Evolutionary conservation across 1,284 basidiomycete species (phyloP), one percentile per base, ranked within the genome.

Genomic region (Irpex lacteus): DNA sequence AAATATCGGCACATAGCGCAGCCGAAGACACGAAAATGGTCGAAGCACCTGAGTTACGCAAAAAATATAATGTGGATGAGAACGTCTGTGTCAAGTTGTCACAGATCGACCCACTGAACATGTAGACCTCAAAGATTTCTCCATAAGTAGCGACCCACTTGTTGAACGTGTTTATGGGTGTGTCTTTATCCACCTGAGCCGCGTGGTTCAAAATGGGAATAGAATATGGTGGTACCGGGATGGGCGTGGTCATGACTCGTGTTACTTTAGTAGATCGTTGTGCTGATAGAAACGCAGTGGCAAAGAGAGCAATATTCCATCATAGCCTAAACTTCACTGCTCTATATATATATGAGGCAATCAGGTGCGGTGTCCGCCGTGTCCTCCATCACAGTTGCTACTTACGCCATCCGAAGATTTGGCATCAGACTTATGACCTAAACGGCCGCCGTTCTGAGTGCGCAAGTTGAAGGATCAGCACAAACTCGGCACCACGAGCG

Each of bases 1-100:
- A 78, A 5, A 81, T 69, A 69, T 83, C 79, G 66, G n/a, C 50
- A 18, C 50, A 52, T 8, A 52, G 50, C 18, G 15, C 50, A 8
- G 50, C 50, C 8, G 50, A 52, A 18, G 50, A 18, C 7, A 52
- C 50, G 13, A 9, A 52, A 18, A 52, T 21, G n/a, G 7, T n/a
- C 7, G 50, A n/a, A 8, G 11, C 18, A 18, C 18, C 50, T 52
- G 26, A 26, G 26, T 26, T 26, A 26, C 26, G 18, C 18, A 52
- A 18, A 18, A 8, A 8, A 19, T 52, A 18, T n/a, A 18, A 18
- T n/a, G 50, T 26, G 26, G 1, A 52, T 18, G 50, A 8, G 7
- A 44, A 18, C 11, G 50, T 8, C 11, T n/a, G 2, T n/a, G 19
- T 44, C 40, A 15, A 44, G 8, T 21, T n/a, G 5, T 8, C 18